These are phyloP conservation scores for Backusella parvicylindrica DNA, from an alignment of 192 early-diverging fungal genomes.

Conservation along the genomic window DNA sequence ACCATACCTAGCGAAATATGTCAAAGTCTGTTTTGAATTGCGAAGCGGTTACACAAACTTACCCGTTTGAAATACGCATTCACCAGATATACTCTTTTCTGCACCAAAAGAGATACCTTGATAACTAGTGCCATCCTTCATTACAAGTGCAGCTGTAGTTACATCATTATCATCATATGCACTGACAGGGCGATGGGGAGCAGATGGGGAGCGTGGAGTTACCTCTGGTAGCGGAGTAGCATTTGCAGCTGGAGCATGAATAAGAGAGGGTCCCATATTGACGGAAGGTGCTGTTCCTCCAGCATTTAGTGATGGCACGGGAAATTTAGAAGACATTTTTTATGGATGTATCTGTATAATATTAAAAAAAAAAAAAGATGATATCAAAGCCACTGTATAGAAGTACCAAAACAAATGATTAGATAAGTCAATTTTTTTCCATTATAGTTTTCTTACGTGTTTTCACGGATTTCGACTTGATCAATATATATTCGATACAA, in stretches of 20 bases:
- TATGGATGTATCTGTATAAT: neutral
- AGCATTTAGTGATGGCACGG: slow-evolving; percentile 16
- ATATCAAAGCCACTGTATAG: neutral
- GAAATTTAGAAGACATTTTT: slow-evolving; percentile 6
- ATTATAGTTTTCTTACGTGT: neutral
- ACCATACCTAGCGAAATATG: slow-evolving; percentile 74
- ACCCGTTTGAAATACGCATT: slow-evolving; percentile 99
- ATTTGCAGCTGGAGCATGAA: slow-evolving; percentile 32
- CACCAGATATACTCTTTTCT: slow-evolving; percentile 86
- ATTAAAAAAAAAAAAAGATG: neutral
- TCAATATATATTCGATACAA: neutral
- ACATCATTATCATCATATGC: slow-evolving; percentile 34
- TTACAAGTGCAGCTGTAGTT: slow-evolving; percentile 66
- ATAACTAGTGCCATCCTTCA: slow-evolving; percentile 82
- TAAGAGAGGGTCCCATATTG: neutral
- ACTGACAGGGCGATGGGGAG: slow-evolving; percentile 36
- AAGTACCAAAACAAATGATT: neutral
- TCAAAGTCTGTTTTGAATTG: neutral
- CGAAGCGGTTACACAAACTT: neutral
- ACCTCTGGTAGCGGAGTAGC: slow-evolving; percentile 15
- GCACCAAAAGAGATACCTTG: slow-evolving; percentile 96
- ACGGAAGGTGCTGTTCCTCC: slow-evolving; percentile 21
- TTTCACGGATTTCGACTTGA: neutral
- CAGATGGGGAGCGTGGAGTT: slow-evolving; percentile 33
- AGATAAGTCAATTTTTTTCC: neutral